Evolutionary conservation across 73 alveolate genomes (phyloP).

Genomic region (Paraurostyla sp.): DNA sequence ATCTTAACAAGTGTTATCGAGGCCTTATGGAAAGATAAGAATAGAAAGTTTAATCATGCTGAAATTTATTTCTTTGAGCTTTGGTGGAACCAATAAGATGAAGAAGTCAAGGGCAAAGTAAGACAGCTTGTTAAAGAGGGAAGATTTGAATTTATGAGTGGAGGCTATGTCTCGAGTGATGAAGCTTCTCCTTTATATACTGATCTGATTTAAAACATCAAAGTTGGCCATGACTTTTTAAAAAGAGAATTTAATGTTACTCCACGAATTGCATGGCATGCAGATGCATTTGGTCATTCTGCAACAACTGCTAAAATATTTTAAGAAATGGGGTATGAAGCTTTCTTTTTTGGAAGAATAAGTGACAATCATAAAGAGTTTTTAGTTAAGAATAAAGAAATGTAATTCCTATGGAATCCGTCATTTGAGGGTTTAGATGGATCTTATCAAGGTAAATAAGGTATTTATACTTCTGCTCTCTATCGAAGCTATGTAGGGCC

Average conservation of each 20-base stretch:
- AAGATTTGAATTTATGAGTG: slow-evolving; percentile 89
- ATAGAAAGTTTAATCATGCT: slow-evolving; percentile 86
- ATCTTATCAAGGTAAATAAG: slow-evolving; percentile 42
- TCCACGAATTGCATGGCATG: slow-evolving; percentile 93
- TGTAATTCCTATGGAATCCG: slow-evolving; percentile 90
- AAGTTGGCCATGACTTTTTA: slow-evolving; percentile 90
- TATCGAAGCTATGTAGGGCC: slow-evolving; percentile 23
- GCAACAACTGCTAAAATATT: slow-evolving; percentile 85
- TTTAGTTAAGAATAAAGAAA: slow-evolving; percentile 67
- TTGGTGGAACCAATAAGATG: slow-evolving; percentile 88
- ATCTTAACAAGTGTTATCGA: slow-evolving; percentile 57
- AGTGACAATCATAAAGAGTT: slow-evolving; percentile 84
- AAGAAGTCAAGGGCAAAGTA: slow-evolving; percentile 63
- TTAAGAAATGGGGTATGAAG: slow-evolving; percentile 92
- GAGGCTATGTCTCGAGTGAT: slow-evolving; percentile 98
- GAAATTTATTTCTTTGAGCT: slow-evolving; percentile 81
- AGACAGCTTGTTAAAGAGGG: slow-evolving; percentile 79
- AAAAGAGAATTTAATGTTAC: slow-evolving; percentile 83
- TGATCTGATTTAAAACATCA: slow-evolving; percentile 90
- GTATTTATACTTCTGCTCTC: slow-evolving; percentile 57
- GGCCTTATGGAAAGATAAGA: slow-evolving; percentile 53
- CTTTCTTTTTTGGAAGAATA: slow-evolving; percentile 90
- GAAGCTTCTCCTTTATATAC: slow-evolving; percentile 93
- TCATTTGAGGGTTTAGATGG: not conserved
- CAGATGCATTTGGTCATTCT: too few species aligned